Evolutionary conservation across 2,329 filamentous ascomycete genomes (phyloP), one percentile per base, ranked within the genome.

Genomic region (Monosporascus sp.): DNA sequence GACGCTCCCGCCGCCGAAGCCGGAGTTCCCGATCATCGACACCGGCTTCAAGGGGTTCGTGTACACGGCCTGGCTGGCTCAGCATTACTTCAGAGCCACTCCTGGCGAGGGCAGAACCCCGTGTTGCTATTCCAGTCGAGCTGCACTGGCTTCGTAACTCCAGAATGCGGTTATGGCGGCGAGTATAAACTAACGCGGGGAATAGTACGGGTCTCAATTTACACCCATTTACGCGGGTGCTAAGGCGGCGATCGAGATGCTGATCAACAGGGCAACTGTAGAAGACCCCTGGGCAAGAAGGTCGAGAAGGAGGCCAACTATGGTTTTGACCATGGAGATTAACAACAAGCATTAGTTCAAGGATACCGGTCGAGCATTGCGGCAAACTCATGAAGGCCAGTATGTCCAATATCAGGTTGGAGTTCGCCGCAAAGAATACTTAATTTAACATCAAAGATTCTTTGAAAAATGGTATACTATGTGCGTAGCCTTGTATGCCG

Each of bases 61-160:
- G 7, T 68, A 67, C 22, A 72, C 71, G 16, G 65, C 63, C 7
- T 72, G 74, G 53, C 68, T 75, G 4, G 73, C 73, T 3, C 60
- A 70, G 46, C 71, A 75, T 56, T 75, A 75, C 56, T 74, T 76
- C 58, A 62, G 67, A 26, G 52, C 62, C 17, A 65, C 58, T 37
- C 53, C 58, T 16, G 51, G 35, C 17, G 6, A 31, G 27, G 43
- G 35, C 20, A 54, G 49, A 60, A 62, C 20, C 55, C 54, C 8
- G 54, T 61, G n/a, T 58, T 68, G 16, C 56, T 68, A 31, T 63
- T 67, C 47, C 70, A 66, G 6, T 63, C 65, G 9, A 70, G 67
- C 50, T 60, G 63, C 31, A 65, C 62, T 22, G 64, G 61, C 14
- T 55, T 69, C 37, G 63, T 64, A 52, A 60, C 61, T 61, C 4